A percentile compares a stretch with the other conserved stretches of the same genome.
phyloP scores from a whole-genome alignment of 129 eudicot genomes.

The Tagetes erecta region DNA sequence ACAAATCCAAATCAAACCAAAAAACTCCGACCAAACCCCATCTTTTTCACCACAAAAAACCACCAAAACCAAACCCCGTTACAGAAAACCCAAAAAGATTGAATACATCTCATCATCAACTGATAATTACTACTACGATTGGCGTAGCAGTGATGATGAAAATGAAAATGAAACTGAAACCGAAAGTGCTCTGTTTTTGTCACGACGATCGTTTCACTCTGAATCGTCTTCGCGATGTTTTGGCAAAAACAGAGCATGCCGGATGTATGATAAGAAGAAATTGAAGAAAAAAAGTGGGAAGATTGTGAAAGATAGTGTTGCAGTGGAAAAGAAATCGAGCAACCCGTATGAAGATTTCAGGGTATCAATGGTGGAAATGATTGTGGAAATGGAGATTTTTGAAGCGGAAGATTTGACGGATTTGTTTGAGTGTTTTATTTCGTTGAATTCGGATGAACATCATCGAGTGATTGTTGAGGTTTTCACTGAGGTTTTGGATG shows the following conservation, averaged over 20 bases:
- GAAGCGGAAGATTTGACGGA: slow-evolving; percentile 40
- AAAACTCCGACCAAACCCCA: background rate
- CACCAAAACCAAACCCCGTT: slow-evolving; percentile 18
- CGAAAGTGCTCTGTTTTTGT: slow-evolving; percentile 49
- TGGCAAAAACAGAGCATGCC: slow-evolving; percentile 22
- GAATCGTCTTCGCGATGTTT: slow-evolving; percentile 43
- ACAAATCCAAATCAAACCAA: background rate
- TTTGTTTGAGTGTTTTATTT: slow-evolving; percentile 46
- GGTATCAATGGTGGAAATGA: slow-evolving; percentile 72
- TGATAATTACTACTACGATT: slow-evolving; percentile 37
- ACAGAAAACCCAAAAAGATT: slow-evolving; percentile 23
- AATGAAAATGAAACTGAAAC: slow-evolving; percentile 32
- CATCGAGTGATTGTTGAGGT: slow-evolving; percentile 48
- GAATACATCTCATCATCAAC: slow-evolving; percentile 25
- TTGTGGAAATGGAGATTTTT: slow-evolving; percentile 50
- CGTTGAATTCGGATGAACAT: slow-evolving; percentile 41
- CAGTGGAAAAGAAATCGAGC: slow-evolving; percentile 47
- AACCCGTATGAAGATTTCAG: slow-evolving; percentile 60
- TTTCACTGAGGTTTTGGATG: slow-evolving; percentile 50
- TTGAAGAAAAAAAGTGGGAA: slow-evolving; percentile 28
- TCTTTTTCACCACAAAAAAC: slow-evolving; percentile 18
- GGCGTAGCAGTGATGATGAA: slow-evolving; percentile 49
- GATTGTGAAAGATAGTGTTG: slow-evolving; percentile 44
- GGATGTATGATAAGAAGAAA: slow-evolving; percentile 13
- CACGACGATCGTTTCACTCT: slow-evolving; percentile 44